These are phyloP conservation scores for Ophiognomonia clavigignenti-juglandacearum DNA, from an alignment of 2,329 filamentous ascomycete genomes.

Conservation along the genomic window DNA sequence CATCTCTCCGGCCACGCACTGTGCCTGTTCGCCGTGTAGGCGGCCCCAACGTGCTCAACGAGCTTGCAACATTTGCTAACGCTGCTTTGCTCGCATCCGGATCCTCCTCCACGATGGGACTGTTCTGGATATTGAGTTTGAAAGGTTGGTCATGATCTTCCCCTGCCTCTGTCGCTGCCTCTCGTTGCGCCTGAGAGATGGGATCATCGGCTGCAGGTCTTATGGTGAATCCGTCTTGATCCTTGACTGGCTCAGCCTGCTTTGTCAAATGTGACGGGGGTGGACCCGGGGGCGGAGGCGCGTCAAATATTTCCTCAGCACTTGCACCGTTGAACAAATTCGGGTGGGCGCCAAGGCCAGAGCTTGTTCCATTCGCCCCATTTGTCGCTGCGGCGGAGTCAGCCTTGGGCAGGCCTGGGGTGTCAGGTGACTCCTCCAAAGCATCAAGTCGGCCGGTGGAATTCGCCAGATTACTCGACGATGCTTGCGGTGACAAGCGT, in stretches of 20 bases:
- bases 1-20: constrained; percentile 81
- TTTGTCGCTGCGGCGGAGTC: constrained; percentile 9
- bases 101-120: constrained; percentile 73
- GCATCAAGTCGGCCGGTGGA: constrained; percentile 49
- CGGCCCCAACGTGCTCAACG: constrained; percentile 58
- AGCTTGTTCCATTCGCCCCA: constrained; percentile 21
- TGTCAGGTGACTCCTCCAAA: constrained; percentile 51
- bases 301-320: constrained; percentile 43
- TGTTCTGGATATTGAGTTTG: constrained; percentile 75
- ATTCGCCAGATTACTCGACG: constrained; percentile 55
- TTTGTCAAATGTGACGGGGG: constrained; percentile 41
- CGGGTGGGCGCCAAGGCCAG: constrained; percentile 19
- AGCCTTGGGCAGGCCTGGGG: constrained; percentile 24
- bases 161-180: constrained; percentile 46
- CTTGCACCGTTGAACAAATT: constrained; percentile 44
- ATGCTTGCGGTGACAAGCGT: constrained; percentile 52
- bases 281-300: constrained; percentile 46
- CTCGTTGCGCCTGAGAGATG: constrained; percentile 68
- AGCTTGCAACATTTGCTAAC: constrained; percentile 69
- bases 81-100: constrained; percentile 69
- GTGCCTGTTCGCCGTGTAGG: constrained; percentile 70
- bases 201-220: constrained; percentile 58
- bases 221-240: constrained; percentile 74
- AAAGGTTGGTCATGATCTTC: constrained; percentile 64
- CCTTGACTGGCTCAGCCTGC: constrained; percentile 45